These are phyloP conservation scores for Zychaea mexicana DNA, from an alignment of 371 early-diverging fungal genomes.

Conservation along the genomic window DNA sequence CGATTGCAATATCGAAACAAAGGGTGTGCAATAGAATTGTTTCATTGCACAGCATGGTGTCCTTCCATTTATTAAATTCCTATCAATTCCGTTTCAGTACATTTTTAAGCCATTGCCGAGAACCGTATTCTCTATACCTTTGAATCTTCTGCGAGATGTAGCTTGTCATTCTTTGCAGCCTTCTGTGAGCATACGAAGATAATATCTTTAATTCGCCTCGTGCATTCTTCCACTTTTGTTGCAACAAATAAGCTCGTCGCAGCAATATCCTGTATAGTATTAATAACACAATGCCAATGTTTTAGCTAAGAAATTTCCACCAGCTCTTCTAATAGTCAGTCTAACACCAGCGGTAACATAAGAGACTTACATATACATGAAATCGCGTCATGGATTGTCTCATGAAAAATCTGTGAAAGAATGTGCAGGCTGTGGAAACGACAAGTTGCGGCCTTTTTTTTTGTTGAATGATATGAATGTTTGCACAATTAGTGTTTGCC, in stretches of 20 bases:
- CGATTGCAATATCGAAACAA: constrained; percentile 79
- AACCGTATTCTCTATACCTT: constrained; percentile 26
- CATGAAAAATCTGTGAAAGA: constrained; percentile 85
- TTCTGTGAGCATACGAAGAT: constrained; percentile 60
- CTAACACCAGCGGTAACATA: not conserved
- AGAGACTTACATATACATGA: constrained; percentile 64
- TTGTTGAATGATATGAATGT: no score
- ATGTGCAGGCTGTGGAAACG: constrained; percentile 70
- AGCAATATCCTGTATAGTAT: constrained; percentile 66
- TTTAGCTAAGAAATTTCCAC: not conserved
- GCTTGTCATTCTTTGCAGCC: constrained; percentile 59
- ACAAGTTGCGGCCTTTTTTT: constrained; percentile 65
- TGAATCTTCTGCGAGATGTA: constrained; percentile 43
- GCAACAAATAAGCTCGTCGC: constrained; percentile 78
- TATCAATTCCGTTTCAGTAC: constrained; percentile 6
- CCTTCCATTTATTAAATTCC: constrained; percentile 75
- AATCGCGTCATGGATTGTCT: constrained; percentile 67
- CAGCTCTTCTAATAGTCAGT: not conserved
- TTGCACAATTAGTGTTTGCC: no score
- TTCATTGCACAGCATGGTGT: constrained; percentile 68
- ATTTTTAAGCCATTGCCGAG: not conserved
- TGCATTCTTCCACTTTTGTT: constrained; percentile 80
- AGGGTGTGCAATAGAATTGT: constrained; percentile 68
- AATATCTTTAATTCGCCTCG: constrained; percentile 64
- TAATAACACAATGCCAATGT: not conserved